A percentile compares a stretch with the other conserved stretches of the same genome.
Evolutionary conservation across 139 green algal species (phyloP).

Genomic region (Ulvella scutata): DNA sequence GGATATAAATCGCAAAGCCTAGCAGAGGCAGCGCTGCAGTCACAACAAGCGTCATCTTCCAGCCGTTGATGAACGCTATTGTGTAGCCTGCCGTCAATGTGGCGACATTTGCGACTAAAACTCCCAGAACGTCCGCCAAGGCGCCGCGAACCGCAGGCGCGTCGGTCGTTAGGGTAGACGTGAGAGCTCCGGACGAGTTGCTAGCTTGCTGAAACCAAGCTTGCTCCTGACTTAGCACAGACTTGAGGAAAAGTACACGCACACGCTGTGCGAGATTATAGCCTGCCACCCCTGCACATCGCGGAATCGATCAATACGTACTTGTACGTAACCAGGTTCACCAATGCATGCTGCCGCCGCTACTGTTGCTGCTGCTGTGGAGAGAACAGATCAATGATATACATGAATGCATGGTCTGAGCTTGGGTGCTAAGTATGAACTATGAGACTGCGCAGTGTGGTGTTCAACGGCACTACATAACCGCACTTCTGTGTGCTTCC

Average conservation of each 20-base stretch:
- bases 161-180: slow-evolving; percentile 37
- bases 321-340: no score
- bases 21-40: slow-evolving; percentile 52
- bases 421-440: no score
- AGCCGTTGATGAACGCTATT: slow-evolving; percentile 48
- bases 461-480: no score
- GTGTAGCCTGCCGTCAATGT: slow-evolving; percentile 16
- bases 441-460: no score
- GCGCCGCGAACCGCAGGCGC: slow-evolving; percentile 38
- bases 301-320: no score
- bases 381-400: no score
- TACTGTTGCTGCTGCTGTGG: no score
- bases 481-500: no score
- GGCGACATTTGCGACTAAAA: slow-evolving; percentile 6
- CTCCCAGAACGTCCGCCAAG: slow-evolving; percentile 24
- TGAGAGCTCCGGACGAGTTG: slow-evolving; percentile 39
- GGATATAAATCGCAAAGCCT: slow-evolving; percentile 15
- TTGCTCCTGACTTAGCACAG: slow-evolving; percentile 36
- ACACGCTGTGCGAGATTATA: slow-evolving; percentile 34
- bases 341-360: no score
- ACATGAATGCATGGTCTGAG: no score
- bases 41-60: slow-evolving; percentile 63
- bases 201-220: slow-evolving; percentile 27
- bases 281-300: slow-evolving; percentile 31
- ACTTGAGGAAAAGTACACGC: slow-evolving; percentile 25